phyloP scores from a whole-genome alignment of 2,329 filamentous ascomycete species.

The Claviceps sp. region DNA sequence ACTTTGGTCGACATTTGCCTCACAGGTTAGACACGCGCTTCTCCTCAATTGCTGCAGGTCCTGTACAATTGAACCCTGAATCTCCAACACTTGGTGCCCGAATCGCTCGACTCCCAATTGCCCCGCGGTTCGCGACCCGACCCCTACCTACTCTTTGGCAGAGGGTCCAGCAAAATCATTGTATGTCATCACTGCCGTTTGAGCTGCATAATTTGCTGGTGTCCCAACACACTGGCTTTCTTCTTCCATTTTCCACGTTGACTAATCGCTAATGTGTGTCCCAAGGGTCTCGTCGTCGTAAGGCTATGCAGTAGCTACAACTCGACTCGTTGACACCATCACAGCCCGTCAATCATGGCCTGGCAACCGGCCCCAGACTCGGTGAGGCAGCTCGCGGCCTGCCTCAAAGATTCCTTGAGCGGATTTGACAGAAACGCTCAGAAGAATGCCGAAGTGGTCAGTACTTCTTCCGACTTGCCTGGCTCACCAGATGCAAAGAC shows the following conservation, averaged over 20 bases:
- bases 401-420: slow-evolving; percentile 83
- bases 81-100: neutral
- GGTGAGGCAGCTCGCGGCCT: slow-evolving; percentile 77
- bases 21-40: neutral
- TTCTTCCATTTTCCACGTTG: neutral
- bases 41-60: neutral
- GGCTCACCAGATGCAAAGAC: neutral
- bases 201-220: neutral
- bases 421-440: slow-evolving; percentile 66
- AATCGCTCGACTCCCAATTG: neutral
- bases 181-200: slow-evolving; percentile 1
- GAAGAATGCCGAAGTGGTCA: slow-evolving; percentile 79
- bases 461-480: slow-evolving; percentile 16
- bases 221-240: neutral
- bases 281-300: neutral
- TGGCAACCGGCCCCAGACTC: slow-evolving; percentile 88
- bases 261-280: neutral
- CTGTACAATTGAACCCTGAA: neutral
- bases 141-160: slow-evolving; percentile 3
- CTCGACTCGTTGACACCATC: neutral
- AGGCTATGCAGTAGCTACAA: neutral
- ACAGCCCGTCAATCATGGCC: slow-evolving; percentile 46
- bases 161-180: neutral
- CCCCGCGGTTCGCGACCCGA: neutral
- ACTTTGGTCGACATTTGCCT: neutral